These are phyloP conservation scores for Lophiostoma macrostomum DNA, from an alignment of 495 filamentous ascomycete genomes.

Conservation along the genomic window DNA sequence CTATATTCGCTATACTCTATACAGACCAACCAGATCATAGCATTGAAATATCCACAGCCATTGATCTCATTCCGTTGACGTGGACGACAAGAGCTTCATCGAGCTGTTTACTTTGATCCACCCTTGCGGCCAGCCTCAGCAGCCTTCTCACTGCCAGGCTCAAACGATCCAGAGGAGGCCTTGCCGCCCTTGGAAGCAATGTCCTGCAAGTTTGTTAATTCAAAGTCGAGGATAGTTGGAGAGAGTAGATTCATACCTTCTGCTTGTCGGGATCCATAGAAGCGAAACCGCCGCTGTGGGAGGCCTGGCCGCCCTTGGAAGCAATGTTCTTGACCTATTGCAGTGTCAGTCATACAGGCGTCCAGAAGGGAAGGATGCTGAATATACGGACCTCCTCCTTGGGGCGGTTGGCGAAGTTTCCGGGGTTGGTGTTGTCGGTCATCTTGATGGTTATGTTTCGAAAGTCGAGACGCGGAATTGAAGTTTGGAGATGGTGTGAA, in stretches of 20 bases:
- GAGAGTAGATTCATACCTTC: too few relatives aligned
- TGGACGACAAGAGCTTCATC: not conserved
- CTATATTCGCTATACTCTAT: too few relatives aligned
- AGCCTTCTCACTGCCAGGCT: conserved; percentile 47
- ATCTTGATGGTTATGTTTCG: too few relatives aligned
- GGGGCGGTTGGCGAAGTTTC: conserved; percentile 62
- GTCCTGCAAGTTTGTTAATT: too few relatives aligned
- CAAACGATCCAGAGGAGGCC: conserved; percentile 45
- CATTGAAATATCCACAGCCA: too few relatives aligned
- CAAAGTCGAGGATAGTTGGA: too few relatives aligned
- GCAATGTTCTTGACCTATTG: conserved; percentile 51
- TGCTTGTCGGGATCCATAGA: conserved; percentile 38
- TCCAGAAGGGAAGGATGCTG: not conserved
- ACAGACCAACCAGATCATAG: too few relatives aligned
- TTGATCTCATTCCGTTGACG: too few relatives aligned
- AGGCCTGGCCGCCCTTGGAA: conserved; percentile 53
- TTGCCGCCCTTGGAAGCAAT: conserved; percentile 35
- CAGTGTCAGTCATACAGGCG: not conserved
- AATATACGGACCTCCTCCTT: conserved; percentile 51
- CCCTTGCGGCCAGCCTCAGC: conserved; percentile 50
- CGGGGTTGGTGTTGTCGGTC: conserved; percentile 54
- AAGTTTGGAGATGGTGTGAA: too few relatives aligned
- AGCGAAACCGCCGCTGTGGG: conserved; percentile 34
- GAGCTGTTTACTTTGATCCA: conserved; percentile 30
- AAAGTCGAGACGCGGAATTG: too few relatives aligned